phyloP scores from a whole-genome alignment of 2,329 filamentous ascomycete genomes.

The Immersiporthe knoxdaviesiana region DNA sequence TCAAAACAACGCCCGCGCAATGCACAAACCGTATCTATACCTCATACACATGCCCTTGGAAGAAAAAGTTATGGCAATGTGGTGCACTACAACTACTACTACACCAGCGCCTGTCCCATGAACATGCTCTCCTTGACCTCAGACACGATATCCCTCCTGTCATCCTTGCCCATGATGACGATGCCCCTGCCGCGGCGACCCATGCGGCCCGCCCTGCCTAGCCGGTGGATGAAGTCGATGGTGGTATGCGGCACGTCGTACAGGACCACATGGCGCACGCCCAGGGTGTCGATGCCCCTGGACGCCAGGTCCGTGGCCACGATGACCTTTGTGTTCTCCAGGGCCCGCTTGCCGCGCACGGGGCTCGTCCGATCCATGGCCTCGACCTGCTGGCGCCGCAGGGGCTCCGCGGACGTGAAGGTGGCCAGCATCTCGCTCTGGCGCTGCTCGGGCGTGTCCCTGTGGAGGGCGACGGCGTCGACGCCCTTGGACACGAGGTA shows the following conservation, averaged over 20 bases:
- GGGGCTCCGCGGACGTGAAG: constrained; percentile 64
- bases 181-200: constrained; percentile 85
- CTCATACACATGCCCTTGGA: not conserved
- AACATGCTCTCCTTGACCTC: constrained; percentile 92
- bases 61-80: no score
- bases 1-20: constrained; percentile 5
- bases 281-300: constrained; percentile 89
- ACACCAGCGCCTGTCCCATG: constrained; percentile 77
- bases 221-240: constrained; percentile 96
- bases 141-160: constrained; percentile 85
- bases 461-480: constrained; percentile 80
- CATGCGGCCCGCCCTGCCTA: constrained; percentile 92
- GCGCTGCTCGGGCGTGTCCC: constrained; percentile 79
- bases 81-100: constrained; percentile 34
- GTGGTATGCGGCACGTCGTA: constrained; percentile 98
- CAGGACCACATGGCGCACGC: constrained; percentile 87
- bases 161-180: constrained; percentile 86
- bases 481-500: constrained; percentile 86
- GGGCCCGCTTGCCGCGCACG: constrained; percentile 48
- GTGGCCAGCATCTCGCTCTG: constrained; percentile 75
- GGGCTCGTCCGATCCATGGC: constrained; percentile 35
- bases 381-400: constrained; percentile 39
- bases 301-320: constrained; percentile 94
- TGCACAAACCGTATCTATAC: not conserved
- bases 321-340: constrained; percentile 84